A percentile compares a stretch with the other conserved stretches of the same genome.
Conservation (phyloP, 73 alveolate species). For the Paramecium primaurelia region DNA sequence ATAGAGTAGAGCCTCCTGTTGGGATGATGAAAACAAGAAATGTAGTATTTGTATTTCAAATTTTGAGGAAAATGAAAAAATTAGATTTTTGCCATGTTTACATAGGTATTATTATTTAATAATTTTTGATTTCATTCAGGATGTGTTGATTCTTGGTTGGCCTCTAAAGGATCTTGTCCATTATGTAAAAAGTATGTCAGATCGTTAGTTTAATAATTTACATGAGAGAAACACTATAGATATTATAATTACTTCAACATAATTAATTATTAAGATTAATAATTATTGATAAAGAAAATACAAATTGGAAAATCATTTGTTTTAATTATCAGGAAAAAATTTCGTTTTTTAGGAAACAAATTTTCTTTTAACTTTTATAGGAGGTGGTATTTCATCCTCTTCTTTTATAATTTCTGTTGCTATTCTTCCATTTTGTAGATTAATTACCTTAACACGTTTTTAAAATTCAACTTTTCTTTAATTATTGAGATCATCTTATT, state of each 20-base stretch:
- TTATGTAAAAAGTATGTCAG: conserved; percentile 21
- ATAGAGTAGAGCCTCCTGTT: not conserved
- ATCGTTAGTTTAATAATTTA: not conserved
- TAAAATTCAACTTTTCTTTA: not conserved
- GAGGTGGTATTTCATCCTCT: not conserved
- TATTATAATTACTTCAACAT: not conserved
- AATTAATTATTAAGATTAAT: not conserved
- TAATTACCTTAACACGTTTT: not conserved
- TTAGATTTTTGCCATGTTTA: conserved; percentile 34
- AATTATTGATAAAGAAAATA: not conserved
- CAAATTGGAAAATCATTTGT: not conserved
- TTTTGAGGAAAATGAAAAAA: not conserved
- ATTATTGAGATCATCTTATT: not conserved
- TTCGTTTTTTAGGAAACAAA: conserved; percentile 1
- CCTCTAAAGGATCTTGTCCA: not conserved
- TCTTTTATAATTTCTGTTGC: not conserved
- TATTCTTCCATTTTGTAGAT: conserved; percentile 2
- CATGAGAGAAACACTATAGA: not conserved
- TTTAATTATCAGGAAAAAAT: not conserved
- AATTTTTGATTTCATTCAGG: conserved; percentile 12
- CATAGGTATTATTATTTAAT: not conserved
- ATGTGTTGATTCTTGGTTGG: conserved; percentile 10
- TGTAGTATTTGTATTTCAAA: not conserved
- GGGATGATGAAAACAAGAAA: conserved; percentile 28
- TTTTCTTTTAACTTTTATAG: not conserved